Base-by-base conservation (phyloP, 2,329 filamentous ascomycete genomes). In the Chrysoporthe deuterocubensis region DNA sequence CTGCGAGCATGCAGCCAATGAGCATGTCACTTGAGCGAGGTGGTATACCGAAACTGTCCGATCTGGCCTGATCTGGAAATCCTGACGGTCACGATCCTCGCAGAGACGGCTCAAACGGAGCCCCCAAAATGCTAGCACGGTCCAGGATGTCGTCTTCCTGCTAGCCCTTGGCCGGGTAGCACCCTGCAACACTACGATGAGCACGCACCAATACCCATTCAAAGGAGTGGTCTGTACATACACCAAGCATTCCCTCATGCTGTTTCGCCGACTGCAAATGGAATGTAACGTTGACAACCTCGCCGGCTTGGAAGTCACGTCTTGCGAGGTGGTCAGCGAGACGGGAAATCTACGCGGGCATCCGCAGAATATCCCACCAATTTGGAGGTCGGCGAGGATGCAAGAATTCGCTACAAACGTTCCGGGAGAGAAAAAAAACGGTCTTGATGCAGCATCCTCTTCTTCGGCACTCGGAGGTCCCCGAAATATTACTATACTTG, bases 401-500 rank as follows among this genome's bases (percentile, higher is more conserved):
- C 37, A 40, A 40, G 37, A 40, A 40, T 40, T 40, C 37, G 9
- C 37, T 40, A 40, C 37, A 40, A 40, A 40, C 6, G 37, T 40
- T 40, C 37, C 37, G 37, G 26, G 5, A 50, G 44, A 46, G 7
- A 18, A 18, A 46, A 21, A 7, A 52, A 14, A 26, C 4, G 16
- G 26, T 34, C 26, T 57, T 40, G 34, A n/a, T 34, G 54, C 32
- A 16, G 32, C 14, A 34, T 16, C 13, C 14, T 18, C 34, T 18
- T 57, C 54, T 57, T 69, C 67, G 67, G 64, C 48, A 18, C 18
- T 56, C 67, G 67, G 67, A 69, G 67, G 57, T 63, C 61, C 57
- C 67, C 67, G 67, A 64, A 26, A 26, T 48, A 40, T n/a, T 57
- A n/a, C 32, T 52, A 14, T 16, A 21, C 26, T 7, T 6, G 21